Evolutionary conservation across 805 yeast genomes (phyloP), one percentile per base, ranked within the genome.

Genomic region (Candida jianshihensis): DNA sequence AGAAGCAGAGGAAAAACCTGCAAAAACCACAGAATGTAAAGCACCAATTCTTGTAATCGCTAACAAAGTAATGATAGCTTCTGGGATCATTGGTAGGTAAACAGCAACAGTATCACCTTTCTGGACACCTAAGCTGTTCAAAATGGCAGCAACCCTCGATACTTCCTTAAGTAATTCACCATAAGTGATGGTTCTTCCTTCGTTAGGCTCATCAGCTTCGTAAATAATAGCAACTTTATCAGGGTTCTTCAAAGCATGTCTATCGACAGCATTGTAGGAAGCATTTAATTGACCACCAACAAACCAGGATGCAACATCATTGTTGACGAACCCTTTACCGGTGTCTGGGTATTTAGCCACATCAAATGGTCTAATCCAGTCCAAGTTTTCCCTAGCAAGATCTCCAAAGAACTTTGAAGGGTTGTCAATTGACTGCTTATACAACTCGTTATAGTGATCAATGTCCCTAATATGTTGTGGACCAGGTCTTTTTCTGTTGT

Each of bases 81-180:
- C 96, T 34, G 97, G 95, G 43, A 89, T 89, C 98, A 92, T 90
- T 56, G 98, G 98, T 59, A 90, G 68, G 64, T 90, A 90, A 40
- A 90, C 84, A 34, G 97, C 97, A 40, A 90, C 97, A 19, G 95
- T 84, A 57, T 90, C 98, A 56, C 98, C 98, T 63, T 86, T 85
- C 49, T 71, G 67, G 49, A 90, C 90, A 39, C 98, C 98, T 75
- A 88, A 78, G 40, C 79, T 71, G 45, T 73, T 67, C 58, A 92
- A 73, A 30, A 86, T 81, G 49, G 83, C 89, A 11, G 97, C 96
- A 50, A 88, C 78, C 56, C 82, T 79, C 47, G 83, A 80, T 31
- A 90, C 96, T 48, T 86, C 80, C 54, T 78, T 75, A 54, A 90
- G 72, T 49, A 90, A 73, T 65, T 90, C 92, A 41, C 86, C 88